A percentile compares a stretch with the other conserved stretches of the same genome.
Evolutionary conservation across 352 stramenopile species (phyloP).

Genomic region (Globisporangium mamillatum): DNA sequence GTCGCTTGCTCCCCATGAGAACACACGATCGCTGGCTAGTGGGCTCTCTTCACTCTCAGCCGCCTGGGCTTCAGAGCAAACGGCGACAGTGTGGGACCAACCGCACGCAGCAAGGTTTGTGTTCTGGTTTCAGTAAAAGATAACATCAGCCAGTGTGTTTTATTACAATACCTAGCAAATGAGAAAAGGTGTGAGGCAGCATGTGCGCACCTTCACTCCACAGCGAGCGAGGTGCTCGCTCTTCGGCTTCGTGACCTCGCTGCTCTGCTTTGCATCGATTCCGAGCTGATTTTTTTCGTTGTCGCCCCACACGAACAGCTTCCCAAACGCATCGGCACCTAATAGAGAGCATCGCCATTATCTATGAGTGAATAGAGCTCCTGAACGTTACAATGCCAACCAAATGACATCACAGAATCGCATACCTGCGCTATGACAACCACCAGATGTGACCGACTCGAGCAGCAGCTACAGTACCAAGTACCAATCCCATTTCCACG

Average conservation of each 20-base stretch:
- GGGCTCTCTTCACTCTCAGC: slow-evolving; percentile 5
- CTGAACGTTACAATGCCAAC: neutral
- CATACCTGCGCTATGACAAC: slow-evolving; percentile 71
- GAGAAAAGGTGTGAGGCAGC: neutral
- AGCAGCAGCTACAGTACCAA: slow-evolving; percentile 20
- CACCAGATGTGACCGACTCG: slow-evolving; percentile 45
- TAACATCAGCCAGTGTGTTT: neutral
- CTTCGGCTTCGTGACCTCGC: neutral
- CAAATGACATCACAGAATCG: neutral
- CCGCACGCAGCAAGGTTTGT: slow-evolving; percentile 54
- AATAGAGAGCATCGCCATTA: neutral
- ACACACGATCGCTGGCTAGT: slow-evolving; percentile 20
- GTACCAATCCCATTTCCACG: neutral
- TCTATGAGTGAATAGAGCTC: neutral
- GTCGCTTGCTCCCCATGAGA: slow-evolving; percentile 61
- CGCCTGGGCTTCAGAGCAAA: slow-evolving; percentile 15
- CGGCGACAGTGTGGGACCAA: slow-evolving; percentile 67
- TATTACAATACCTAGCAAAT: too few relatives aligned
- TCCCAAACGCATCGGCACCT: slow-evolving; percentile 27
- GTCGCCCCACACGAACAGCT: slow-evolving; percentile 70
- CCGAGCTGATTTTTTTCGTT: slow-evolving; percentile 57
- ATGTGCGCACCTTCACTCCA: neutral
- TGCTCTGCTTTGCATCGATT: neutral
- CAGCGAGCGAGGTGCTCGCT: neutral
- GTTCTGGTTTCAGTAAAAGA: slow-evolving; percentile 13